Percentiles rank a stretch among this genome's conserved stretches.
phyloP scores from a whole-genome alignment of 2,329 filamentous ascomycete genomes.

The Verticillium dahliae region DNA sequence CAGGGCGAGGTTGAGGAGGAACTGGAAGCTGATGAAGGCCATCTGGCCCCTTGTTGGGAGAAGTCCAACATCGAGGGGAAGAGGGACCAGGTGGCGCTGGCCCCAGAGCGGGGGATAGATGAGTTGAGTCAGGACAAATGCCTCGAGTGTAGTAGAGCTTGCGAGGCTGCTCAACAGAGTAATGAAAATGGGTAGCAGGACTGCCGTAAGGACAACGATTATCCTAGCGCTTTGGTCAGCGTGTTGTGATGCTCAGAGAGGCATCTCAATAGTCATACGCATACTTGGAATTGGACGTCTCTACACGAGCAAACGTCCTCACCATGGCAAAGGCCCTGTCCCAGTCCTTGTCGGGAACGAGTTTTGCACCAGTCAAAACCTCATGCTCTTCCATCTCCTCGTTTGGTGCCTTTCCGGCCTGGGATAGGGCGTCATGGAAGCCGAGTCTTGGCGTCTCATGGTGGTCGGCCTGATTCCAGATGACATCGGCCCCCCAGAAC shows the following conservation, averaged over 20 bases:
- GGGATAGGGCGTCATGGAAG: not conserved
- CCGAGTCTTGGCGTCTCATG: not conserved
- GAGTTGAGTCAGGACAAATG: conserved; percentile 10
- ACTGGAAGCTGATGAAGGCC: conserved; percentile 23
- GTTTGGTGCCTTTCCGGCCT: not conserved
- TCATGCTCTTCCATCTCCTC: conserved; percentile 2
- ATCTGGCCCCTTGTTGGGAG: conserved; percentile 28
- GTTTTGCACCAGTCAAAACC: conserved; percentile 21
- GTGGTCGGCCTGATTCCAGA: not conserved
- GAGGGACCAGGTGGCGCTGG: conserved; percentile 22
- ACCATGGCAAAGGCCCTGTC: conserved; percentile 9
- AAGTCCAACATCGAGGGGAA: conserved; percentile 17
- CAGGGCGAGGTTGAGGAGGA: conserved; percentile 25
- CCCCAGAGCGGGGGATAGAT: conserved; percentile 24
- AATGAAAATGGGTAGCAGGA: conserved; percentile 21
- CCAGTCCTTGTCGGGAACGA: conserved; percentile 20
- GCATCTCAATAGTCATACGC: not conserved
- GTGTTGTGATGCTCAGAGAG: not conserved
- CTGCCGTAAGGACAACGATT: conserved; percentile 18
- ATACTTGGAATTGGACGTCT: not conserved
- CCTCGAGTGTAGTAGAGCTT: conserved; percentile 10
- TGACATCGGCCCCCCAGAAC: conserved; percentile 2
- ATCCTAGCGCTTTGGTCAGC: conserved; percentile 1
- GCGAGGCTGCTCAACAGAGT: conserved; percentile 29
- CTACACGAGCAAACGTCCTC: not conserved